Conservation (phyloP, 148 eudicot genomes). For the Vaccinium darrowii region DNA sequence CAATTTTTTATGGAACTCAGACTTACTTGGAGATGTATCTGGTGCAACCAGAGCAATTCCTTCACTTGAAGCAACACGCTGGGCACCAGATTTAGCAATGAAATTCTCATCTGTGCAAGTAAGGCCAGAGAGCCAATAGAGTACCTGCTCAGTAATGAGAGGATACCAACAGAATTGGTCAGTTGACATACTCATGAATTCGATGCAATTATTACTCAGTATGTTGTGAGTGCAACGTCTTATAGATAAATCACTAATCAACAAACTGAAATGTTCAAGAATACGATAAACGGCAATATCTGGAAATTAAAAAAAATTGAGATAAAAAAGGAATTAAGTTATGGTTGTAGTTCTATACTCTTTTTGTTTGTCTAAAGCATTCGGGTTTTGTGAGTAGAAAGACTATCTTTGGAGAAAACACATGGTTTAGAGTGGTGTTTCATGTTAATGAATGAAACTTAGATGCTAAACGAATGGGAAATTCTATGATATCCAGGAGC, state of each 20-base stretch:
- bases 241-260: background rate
- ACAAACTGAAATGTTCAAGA: background rate
- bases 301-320: background rate
- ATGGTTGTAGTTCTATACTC: background rate
- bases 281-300: background rate
- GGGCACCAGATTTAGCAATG: slow-evolving; percentile 90
- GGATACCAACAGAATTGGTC: background rate
- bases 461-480: background rate
- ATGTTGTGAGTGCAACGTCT: background rate
- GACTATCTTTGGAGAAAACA: background rate
- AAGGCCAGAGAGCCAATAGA: slow-evolving; percentile 96
- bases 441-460: background rate
- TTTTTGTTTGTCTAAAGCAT: background rate
- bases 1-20: background rate
- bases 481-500: too few relatives aligned
- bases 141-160: slow-evolving; percentile 49
- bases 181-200: background rate
- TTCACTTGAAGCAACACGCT: slow-evolving; percentile 82
- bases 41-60: slow-evolving; percentile 83
- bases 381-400: background rate
- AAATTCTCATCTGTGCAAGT: slow-evolving; percentile 95
- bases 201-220: background rate
- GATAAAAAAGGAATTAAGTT: background rate
- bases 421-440: background rate
- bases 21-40: slow-evolving; percentile 95